Evolutionary conservation across 441 rosid genomes (phyloP).

Genomic region (Croton laevigatus): DNA sequence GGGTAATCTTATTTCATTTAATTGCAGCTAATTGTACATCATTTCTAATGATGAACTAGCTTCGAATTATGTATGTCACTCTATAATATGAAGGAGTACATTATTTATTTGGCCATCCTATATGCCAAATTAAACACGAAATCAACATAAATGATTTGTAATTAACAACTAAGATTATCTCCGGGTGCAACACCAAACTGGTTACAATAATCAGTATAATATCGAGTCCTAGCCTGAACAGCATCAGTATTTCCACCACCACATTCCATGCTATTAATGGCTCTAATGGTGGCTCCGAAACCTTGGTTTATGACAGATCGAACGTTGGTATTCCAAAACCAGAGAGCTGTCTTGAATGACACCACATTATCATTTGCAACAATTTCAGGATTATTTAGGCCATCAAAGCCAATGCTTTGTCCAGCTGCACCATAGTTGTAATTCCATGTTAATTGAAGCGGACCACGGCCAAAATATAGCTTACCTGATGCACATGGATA

Average conservation of each 20-base stretch:
- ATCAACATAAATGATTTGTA: no score
- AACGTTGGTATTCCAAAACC: constrained; percentile 61
- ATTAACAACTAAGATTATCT: constrained; percentile 51
- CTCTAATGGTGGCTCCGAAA: constrained; percentile 59
- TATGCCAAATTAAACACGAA: no score
- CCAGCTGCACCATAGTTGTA: constrained; percentile 41
- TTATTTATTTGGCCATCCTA: no score
- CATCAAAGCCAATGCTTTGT: constrained; percentile 45
- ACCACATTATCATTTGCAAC: no score
- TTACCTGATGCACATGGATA: constrained; percentile 53
- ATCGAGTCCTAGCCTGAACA: constrained; percentile 43
- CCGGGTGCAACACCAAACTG: constrained; percentile 61
- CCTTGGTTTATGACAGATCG: constrained; percentile 50
- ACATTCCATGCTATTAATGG: constrained; percentile 63
- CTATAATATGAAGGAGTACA: no score
- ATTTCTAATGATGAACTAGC: no score
- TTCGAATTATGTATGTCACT: no score
- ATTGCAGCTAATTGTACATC: no score
- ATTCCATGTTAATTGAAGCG: constrained; percentile 65
- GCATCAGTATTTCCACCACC: constrained; percentile 40
- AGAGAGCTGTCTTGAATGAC: no score
- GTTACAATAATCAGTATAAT: constrained; percentile 49
- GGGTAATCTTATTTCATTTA: no score
- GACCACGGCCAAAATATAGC: constrained; percentile 65
- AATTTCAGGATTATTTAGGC: no score